Evolutionary conservation across 257 asterid species (phyloP).

Genomic region (Leonotis leonurus): DNA sequence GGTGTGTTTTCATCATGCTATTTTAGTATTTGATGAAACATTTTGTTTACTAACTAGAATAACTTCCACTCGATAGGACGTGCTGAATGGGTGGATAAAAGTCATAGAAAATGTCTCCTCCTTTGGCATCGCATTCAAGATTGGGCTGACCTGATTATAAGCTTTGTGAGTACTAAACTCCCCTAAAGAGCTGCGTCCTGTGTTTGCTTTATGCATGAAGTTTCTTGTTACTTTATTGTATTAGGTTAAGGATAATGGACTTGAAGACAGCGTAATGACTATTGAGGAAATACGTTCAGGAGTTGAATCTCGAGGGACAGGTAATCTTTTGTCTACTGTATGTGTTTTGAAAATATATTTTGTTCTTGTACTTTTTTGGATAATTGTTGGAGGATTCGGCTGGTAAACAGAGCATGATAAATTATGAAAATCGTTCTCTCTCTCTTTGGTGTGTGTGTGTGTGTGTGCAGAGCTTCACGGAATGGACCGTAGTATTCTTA

Average conservation of each 20-base stretch:
- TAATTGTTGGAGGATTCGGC: too few relatives aligned
- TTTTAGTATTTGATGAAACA: slow-evolving; percentile 1
- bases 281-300: slow-evolving; percentile 90
- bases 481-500: slow-evolving; percentile 64
- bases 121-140: slow-evolving; percentile 93
- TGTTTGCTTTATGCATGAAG: neutral
- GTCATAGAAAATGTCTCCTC: slow-evolving; percentile 67
- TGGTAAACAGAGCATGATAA: neutral
- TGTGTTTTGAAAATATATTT: neutral
- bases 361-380: too few relatives aligned
- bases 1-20: slow-evolving; percentile 31
- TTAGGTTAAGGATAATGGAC: slow-evolving; percentile 82
- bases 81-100: slow-evolving; percentile 92
- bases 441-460: neutral
- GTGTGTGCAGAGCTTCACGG: slow-evolving; percentile 68
- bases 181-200: neutral
- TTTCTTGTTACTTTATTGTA: neutral
- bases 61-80: slow-evolving; percentile 45
- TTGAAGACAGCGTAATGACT: slow-evolving; percentile 83
- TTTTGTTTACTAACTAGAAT: slow-evolving; percentile 5
- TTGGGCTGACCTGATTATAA: slow-evolving; percentile 80
- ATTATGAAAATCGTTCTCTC: neutral
- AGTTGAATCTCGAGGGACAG: slow-evolving; percentile 81
- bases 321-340: slow-evolving; percentile 23
- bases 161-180: slow-evolving; percentile 61